Conservation (phyloP, 805 yeast species). For the Candida broadrunensis region DNA sequence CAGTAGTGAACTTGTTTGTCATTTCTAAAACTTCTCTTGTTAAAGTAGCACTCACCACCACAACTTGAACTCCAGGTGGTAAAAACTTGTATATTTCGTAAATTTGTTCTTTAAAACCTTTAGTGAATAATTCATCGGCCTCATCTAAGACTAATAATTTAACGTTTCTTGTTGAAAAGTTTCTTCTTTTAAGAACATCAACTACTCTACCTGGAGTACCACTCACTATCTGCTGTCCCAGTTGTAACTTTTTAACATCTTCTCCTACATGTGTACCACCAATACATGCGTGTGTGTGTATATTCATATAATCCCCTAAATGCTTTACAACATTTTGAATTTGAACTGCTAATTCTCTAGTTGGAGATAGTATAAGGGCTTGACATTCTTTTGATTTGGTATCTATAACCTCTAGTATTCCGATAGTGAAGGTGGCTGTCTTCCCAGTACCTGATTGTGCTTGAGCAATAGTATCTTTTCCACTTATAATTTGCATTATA, state of each 20-base stretch:
- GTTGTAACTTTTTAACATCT: slow-evolving; percentile 70
- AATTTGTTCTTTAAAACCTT: slow-evolving; percentile 94
- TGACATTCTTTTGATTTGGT: slow-evolving; percentile 71
- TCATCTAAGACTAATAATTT: slow-evolving; percentile 93
- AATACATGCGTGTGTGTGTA: slow-evolving; percentile 85
- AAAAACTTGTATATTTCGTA: slow-evolving; percentile 84
- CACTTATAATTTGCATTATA: slow-evolving; percentile 88
- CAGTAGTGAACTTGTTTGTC: slow-evolving; percentile 86
- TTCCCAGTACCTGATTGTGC: slow-evolving; percentile 99
- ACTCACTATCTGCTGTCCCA: slow-evolving; percentile 87
- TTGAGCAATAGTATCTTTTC: slow-evolving; percentile 95
- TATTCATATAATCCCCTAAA: slow-evolving; percentile 83
- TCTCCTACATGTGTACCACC: slow-evolving; percentile 88
- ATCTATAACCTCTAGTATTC: slow-evolving; percentile 85
- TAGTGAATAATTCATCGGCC: slow-evolving; percentile 91
- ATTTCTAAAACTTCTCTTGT: slow-evolving; percentile 89
- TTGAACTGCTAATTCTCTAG: slow-evolving; percentile 93
- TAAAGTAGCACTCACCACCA: slow-evolving; percentile 91
- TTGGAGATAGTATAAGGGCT: slow-evolving; percentile 90
- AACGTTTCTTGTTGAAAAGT: slow-evolving; percentile 66
- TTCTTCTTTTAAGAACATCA: slow-evolving; percentile 86
- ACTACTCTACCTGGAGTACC: slow-evolving; percentile 97
- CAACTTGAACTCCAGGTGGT: slow-evolving; percentile 88
- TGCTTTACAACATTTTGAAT: slow-evolving; percentile 85
- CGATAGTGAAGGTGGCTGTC: slow-evolving; percentile 96